These are phyloP conservation scores for Filosporella fistucella DNA, from an alignment of 495 filamentous ascomycete species.

Conservation along the genomic window DNA sequence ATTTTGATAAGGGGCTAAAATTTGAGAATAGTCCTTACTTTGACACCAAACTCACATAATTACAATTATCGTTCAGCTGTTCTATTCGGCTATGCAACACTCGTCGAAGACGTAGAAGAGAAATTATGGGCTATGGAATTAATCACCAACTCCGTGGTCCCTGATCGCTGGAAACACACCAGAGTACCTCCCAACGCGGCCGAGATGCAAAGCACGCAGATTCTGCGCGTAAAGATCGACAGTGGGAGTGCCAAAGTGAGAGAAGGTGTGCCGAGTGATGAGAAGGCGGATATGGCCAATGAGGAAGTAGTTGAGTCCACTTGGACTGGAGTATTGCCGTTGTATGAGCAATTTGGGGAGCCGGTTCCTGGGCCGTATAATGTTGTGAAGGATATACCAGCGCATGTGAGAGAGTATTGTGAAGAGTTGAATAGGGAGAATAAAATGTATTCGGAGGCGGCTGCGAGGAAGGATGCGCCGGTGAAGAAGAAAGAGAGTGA, in stretches of 20 bases:
- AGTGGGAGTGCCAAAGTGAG: slow-evolving; percentile 78
- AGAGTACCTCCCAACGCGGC: slow-evolving; percentile 63
- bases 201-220: slow-evolving; percentile 72
- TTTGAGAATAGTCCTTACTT: slow-evolving; percentile 49
- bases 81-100: slow-evolving; percentile 67
- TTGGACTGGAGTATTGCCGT: slow-evolving; percentile 81
- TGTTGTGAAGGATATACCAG: slow-evolving; percentile 11
- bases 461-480: slow-evolving; percentile 16
- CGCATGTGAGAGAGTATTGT: slow-evolving; percentile 14
- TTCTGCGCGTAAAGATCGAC: slow-evolving; percentile 66
- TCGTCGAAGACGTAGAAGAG: slow-evolving; percentile 64
- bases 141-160: slow-evolving; percentile 71
- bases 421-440: slow-evolving; percentile 17
- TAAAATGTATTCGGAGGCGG: slow-evolving; percentile 9
- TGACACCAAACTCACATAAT: slow-evolving; percentile 73
- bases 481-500: slow-evolving; percentile 16
- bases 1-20: too few species aligned
- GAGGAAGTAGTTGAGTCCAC: slow-evolving; percentile 53
- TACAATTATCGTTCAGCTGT: slow-evolving; percentile 87
- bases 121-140: slow-evolving; percentile 79
- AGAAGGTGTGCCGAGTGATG: slow-evolving; percentile 65
- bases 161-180: slow-evolving; percentile 62
- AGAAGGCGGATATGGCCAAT: slow-evolving; percentile 59
- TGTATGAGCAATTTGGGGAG: slow-evolving; percentile 61
- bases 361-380: slow-evolving; percentile 47